Percentiles rank a stretch among this genome's conserved stretches.
Conservation (phyloP, 2,329 filamentous ascomycete species). For the Paracorniculantispora psalliotae region DNA sequence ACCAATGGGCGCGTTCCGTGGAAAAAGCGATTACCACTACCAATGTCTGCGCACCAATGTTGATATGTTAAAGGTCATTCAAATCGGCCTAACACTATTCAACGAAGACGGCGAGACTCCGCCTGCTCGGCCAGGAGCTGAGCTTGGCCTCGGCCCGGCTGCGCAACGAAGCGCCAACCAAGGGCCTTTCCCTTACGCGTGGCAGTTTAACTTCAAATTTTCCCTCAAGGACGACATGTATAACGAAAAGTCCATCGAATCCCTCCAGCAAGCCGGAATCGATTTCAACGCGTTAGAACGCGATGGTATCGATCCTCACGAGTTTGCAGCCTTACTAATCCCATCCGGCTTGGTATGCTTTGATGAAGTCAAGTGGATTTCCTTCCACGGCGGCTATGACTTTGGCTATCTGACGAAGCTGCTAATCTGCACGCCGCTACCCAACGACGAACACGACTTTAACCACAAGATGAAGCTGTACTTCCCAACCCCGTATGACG, state of each 20-base stretch:
- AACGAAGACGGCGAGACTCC: conserved; percentile 84
- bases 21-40: conserved; percentile 97
- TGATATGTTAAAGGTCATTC: conserved; percentile 94
- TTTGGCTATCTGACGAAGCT: conserved; percentile 97
- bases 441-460: conserved; percentile 86
- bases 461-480: conserved; percentile 84
- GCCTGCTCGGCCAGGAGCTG: conserved; percentile 58
- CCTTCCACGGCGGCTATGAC: conserved; percentile 96
- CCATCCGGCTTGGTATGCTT: conserved; percentile 87
- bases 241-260: conserved; percentile 88
- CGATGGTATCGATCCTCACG: conserved; percentile 83
- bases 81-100: conserved; percentile 92
- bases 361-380: conserved; percentile 90
- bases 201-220: conserved; percentile 99
- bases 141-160: conserved; percentile 33
- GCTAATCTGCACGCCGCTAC: conserved; percentile 74
- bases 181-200: conserved; percentile 73
- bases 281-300: conserved; percentile 80
- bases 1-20: conserved; percentile 89
- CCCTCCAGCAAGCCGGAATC: conserved; percentile 85
- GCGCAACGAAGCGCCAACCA: conserved; percentile 37
- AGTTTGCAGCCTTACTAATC: conserved; percentile 85
- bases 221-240: conserved; percentile 96
- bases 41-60: conserved; percentile 96
- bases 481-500: conserved; percentile 91